Evolutionary conservation across 2,329 filamentous ascomycete genomes (phyloP).

Genomic region (Pestalotiopsis sp.): DNA sequence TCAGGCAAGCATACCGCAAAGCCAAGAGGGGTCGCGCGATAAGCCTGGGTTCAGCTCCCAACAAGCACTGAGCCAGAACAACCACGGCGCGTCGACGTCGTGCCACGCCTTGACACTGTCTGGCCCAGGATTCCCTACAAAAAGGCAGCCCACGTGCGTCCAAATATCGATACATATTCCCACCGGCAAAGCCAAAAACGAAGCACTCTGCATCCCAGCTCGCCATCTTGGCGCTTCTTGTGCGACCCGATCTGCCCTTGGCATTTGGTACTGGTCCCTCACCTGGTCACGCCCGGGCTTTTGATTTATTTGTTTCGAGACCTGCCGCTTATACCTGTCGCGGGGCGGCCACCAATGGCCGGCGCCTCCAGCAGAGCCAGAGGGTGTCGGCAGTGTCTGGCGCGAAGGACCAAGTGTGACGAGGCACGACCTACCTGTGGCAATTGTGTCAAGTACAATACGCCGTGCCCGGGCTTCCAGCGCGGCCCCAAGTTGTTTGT

Average conservation of each 20-base stretch:
- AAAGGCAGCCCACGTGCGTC: not conserved
- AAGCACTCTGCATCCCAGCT: not conserved
- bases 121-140: not conserved
- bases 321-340: not conserved
- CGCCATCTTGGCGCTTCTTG: not conserved
- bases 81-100: not conserved
- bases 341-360: slow-evolving; percentile 1
- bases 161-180: slow-evolving; percentile 5
- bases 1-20: not conserved
- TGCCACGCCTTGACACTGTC: not conserved
- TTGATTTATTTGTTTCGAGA: not conserved
- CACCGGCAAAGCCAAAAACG: not conserved
- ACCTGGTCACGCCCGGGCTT: not conserved
- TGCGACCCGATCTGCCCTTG: not conserved
- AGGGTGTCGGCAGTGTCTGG: slow-evolving; percentile 11
- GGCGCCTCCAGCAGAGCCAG: slow-evolving; percentile 1
- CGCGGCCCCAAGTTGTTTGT: slow-evolving; percentile 16
- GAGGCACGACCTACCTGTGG: slow-evolving; percentile 13
- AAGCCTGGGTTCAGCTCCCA: not conserved
- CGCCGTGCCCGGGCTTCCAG: slow-evolving; percentile 15
- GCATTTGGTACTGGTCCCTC: not conserved
- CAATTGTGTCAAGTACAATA: slow-evolving; percentile 13
- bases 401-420: slow-evolving; percentile 15
- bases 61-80: not conserved
- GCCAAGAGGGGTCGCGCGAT: not conserved